Evolutionary conservation across 805 yeast genomes (phyloP).

Genomic region (Starmerella sp.): DNA sequence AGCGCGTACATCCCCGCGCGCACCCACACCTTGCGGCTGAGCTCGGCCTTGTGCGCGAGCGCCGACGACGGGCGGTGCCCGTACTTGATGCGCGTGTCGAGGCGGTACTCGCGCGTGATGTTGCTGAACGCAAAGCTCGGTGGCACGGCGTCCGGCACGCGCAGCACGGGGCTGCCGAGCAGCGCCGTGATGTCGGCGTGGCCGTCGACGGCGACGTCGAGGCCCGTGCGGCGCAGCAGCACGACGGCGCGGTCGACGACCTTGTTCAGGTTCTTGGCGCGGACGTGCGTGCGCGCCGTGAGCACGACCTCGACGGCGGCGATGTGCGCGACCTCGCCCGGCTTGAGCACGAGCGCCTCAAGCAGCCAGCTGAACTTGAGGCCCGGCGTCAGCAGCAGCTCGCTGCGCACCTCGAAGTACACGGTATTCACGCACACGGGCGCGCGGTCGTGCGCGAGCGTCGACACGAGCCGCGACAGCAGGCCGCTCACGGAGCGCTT

Average conservation of each 20-base stretch:
- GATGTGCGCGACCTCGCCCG: conserved; percentile 6
- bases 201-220: neutral
- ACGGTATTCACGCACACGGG: conserved; percentile 13
- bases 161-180: conserved; percentile 26
- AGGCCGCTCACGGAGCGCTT: conserved; percentile 15
- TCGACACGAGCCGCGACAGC: conserved; percentile 10
- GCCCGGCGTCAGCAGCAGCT: conserved; percentile 20
- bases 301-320: conserved; percentile 11
- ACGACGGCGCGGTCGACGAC: conserved; percentile 1
- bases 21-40: conserved; percentile 15
- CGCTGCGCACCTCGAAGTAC: conserved; percentile 14
- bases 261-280: conserved; percentile 18
- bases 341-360: conserved; percentile 4
- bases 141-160: conserved; percentile 38
- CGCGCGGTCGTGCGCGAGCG: conserved; percentile 18
- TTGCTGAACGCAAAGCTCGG: conserved; percentile 51
- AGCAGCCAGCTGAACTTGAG: conserved; percentile 15
- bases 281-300: conserved; percentile 8
- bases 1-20: conserved; percentile 21
- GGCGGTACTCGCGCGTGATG: conserved; percentile 36
- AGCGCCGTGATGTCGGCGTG: conserved; percentile 22
- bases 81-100: conserved; percentile 27
- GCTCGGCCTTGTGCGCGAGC: conserved; percentile 17
- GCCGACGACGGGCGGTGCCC: conserved; percentile 19
- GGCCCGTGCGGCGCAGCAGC: conserved; percentile 4